Conservation (phyloP, 306 rosid species). For the Cercis canadensis region DNA sequence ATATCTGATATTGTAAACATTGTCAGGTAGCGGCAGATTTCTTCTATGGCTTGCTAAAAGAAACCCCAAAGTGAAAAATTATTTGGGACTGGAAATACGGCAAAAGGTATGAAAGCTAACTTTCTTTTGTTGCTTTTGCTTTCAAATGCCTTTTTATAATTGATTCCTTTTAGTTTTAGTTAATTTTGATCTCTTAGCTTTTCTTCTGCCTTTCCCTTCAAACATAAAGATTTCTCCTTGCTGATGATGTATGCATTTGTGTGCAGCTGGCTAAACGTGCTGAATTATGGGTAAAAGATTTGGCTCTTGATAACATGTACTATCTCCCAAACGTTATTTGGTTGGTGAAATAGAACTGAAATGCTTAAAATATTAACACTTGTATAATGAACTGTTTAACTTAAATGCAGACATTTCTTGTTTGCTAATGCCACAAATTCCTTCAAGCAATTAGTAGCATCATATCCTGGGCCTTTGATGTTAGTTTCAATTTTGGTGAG, state of each 20-base stretch:
- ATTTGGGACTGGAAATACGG: constrained; percentile 90
- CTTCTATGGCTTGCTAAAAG: constrained; percentile 87
- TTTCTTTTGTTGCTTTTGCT: constrained; percentile 24
- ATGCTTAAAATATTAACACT: neutral
- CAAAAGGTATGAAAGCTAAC: constrained; percentile 58
- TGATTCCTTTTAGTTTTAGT: constrained; percentile 28
- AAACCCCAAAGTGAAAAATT: constrained; percentile 63
- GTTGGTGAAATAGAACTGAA: constrained; percentile 23
- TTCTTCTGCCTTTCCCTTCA: constrained; percentile 25
- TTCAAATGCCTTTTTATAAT: constrained; percentile 30
- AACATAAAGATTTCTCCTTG: neutral
- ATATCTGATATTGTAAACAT: constrained; percentile 34
- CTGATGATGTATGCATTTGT: constrained; percentile 25
- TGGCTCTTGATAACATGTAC: constrained; percentile 79
- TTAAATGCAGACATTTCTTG: constrained; percentile 74
- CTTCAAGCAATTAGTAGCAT: constrained; percentile 67
- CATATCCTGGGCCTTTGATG: constrained; percentile 83
- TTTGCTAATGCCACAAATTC: constrained; percentile 87
- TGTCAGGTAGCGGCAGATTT: constrained; percentile 88
- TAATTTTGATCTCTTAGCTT: constrained; percentile 33
- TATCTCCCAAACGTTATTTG: constrained; percentile 40
- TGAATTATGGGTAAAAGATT: constrained; percentile 79
- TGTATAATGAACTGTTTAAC: constrained; percentile 33
- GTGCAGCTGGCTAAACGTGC: constrained; percentile 88
- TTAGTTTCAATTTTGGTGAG: constrained; percentile 89